Evolutionary conservation across 139 green algal genomes (phyloP), one percentile per base, ranked within the genome.

Genomic region (Coelastrella sp.): DNA sequence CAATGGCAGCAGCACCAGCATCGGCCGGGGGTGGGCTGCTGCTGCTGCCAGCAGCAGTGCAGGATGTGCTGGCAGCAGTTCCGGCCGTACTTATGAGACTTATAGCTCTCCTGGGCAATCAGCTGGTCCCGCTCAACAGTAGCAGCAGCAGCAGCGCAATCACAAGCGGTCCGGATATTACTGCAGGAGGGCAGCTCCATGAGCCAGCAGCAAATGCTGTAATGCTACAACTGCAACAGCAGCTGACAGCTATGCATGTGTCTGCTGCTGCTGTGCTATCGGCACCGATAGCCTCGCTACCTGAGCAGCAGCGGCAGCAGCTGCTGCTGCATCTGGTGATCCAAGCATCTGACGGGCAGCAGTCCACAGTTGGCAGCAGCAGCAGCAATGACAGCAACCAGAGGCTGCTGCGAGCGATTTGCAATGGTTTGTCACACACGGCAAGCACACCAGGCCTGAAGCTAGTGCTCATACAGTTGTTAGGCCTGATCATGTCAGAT

Each of bases 401-500:
- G 22, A 8, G 54, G 61, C 14, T 57, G 57, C 71, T 75, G 59
- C 59, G 74, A 74, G 90, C 90, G 47, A 73, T 64, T 7, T 57
- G 47, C 13, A 73, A n/a, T 54, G 76, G 61, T 78, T 32, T 17
- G 57, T 59, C n/a, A 58, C 76, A 73, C 74, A 56, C 86, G 2
- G 59, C 23, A 2, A 22, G 59, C 60, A 78, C 54, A 5, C 59
- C 17, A 19, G 73, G 64, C n/a, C 57, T 92, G 61, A n/a, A 87
- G 74, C 16, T 65, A 58, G 23, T 78, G 65, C 77, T 92, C 22
- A 87, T 91, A 6, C 84, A 91, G 56, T 71, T 94, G 74, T 3
- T 91, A 84, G 89, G 86, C 2, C 80, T 83, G 11, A 86, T 95
- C 22, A 65, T 93, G 79, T 88, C 90, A 17, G 76, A 88, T n/a